These are phyloP conservation scores for Myxozyma neotropica DNA, from an alignment of 805 yeast species.

Conservation along the genomic window DNA sequence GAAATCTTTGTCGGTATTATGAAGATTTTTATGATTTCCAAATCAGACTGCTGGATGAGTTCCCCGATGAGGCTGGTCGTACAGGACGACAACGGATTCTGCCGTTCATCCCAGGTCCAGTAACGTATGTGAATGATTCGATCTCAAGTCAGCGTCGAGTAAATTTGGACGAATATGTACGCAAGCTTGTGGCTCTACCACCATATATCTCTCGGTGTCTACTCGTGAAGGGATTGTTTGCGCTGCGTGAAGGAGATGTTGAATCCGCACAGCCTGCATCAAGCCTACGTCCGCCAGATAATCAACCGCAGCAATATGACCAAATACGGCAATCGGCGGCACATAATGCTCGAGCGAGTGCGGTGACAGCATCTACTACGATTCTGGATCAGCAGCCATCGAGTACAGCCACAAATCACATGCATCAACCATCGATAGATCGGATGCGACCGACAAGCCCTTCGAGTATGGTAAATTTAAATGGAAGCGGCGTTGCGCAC, in stretches of 20 bases:
- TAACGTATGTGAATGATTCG: constrained; percentile 83
- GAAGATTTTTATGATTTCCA: constrained; percentile 97
- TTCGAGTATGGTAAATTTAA: not conserved
- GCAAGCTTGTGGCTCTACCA: constrained; percentile 70
- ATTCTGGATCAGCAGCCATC: not conserved
- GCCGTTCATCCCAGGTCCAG: constrained; percentile 96
- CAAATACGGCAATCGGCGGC: not conserved
- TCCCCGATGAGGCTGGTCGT: constrained; percentile 92
- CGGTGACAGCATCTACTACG: constrained; percentile 1
- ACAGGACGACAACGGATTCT: constrained; percentile 75
- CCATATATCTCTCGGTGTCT: constrained; percentile 52
- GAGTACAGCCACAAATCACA: not conserved
- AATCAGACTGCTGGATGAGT: constrained; percentile 74
- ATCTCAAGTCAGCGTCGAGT: constrained; percentile 58
- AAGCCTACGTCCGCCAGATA: not conserved
- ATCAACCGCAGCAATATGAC: not conserved
- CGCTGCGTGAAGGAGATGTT: constrained; percentile 63
- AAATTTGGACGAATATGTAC: constrained; percentile 59
- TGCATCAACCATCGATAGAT: constrained; percentile 12
- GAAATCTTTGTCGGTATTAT: constrained; percentile 83
- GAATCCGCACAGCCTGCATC: constrained; percentile 47
- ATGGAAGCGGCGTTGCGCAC: not conserved
- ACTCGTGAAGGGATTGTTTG: constrained; percentile 68
- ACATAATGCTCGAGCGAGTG: not conserved
- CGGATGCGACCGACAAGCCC: constrained; percentile 13